Evolutionary conservation across 2,329 filamentous ascomycete species (phyloP), one percentile per base, ranked within the genome.

Genomic region (Alternaria brassicicola): DNA sequence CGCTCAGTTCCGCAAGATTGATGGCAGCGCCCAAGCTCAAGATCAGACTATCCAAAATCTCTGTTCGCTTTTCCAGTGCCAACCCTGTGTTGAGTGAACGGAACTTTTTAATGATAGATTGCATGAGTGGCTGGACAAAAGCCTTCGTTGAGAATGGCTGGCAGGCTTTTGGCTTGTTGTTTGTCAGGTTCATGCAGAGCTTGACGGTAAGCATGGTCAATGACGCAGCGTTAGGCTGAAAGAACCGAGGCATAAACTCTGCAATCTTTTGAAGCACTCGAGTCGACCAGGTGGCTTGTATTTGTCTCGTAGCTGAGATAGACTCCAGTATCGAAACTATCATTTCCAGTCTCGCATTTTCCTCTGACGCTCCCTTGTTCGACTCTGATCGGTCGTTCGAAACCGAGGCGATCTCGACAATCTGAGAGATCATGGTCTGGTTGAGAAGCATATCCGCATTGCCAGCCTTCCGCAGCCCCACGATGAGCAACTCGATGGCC

Each of bases 121-220:
- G 51, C 13, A 74, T 39, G 3, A 83, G 65, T 30, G 73, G 66
- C 17, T 76, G 75, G 6, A 86, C 81, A 25, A 89, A 83, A 1
- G 81, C 79, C 2, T 57, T 76, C 68, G 36, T 80, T 72, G 89
- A 84, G 68, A 96, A 92, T 3, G 86, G 80, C 28, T 86, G 84
- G 38, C 91, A 92, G 12, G 91, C 87, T 13, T 82, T 80, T 0
- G 85, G 78, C 61, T 91, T 90, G 66, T 92, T 91, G 79, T 97
- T 97, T 8, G 93, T 95, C 48, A 93, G 84, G 69, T 96, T 96
- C 62, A 97, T 84, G 33, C 91, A 88, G 4, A 97, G 83, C 55
- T 91, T 87, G 45, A 94, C 80, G 26, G 86, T 78, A 17, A 87
- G 76, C 74, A 79, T 71, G 17, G 67, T 66, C 26, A 66, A 68